Evolutionary conservation across 148 eudicot genomes (phyloP).

Genomic region (Suaeda aralocaspica): DNA sequence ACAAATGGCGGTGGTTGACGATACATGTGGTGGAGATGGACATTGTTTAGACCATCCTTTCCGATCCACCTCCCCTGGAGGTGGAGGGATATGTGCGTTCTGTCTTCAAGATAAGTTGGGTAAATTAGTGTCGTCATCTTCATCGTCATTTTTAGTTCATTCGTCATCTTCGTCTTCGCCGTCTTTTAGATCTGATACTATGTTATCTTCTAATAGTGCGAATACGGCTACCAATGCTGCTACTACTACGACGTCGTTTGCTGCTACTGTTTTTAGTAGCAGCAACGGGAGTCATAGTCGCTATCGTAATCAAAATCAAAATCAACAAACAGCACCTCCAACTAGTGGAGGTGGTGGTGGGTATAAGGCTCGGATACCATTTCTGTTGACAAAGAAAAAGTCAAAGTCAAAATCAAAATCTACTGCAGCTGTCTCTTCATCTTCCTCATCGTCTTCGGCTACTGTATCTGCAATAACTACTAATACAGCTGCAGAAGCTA

Average conservation of each 20-base stretch:
- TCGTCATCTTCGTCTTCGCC: slow-evolving; percentile 54
- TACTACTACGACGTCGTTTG: slow-evolving; percentile 6
- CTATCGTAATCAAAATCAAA: background rate
- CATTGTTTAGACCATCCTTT: slow-evolving; percentile 58
- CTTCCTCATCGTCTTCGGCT: background rate
- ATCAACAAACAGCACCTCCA: background rate
- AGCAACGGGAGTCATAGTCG: background rate
- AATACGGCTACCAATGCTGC: slow-evolving; percentile 15
- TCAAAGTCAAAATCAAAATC: slow-evolving; percentile 20
- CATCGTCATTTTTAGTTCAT: slow-evolving; percentile 43
- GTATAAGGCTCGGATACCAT: slow-evolving; percentile 40
- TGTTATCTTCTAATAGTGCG: background rate
- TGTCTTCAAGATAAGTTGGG: slow-evolving; percentile 95
- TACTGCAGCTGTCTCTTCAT: background rate
- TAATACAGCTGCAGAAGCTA: no score
- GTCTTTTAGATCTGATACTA: slow-evolving; percentile 52
- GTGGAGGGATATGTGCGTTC: slow-evolving; percentile 74
- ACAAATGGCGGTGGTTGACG: slow-evolving; percentile 30
- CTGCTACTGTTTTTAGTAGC: slow-evolving; percentile 9
- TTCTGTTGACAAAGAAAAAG: slow-evolving; percentile 40
- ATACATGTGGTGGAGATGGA: slow-evolving; percentile 36
- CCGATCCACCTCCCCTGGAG: slow-evolving; percentile 46
- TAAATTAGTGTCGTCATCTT: slow-evolving; percentile 70
- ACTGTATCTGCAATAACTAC: background rate
- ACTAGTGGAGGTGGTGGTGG: background rate